Base-by-base conservation (phyloP, 768 basidiomycete species). In the Calocera viscosa region DNA sequence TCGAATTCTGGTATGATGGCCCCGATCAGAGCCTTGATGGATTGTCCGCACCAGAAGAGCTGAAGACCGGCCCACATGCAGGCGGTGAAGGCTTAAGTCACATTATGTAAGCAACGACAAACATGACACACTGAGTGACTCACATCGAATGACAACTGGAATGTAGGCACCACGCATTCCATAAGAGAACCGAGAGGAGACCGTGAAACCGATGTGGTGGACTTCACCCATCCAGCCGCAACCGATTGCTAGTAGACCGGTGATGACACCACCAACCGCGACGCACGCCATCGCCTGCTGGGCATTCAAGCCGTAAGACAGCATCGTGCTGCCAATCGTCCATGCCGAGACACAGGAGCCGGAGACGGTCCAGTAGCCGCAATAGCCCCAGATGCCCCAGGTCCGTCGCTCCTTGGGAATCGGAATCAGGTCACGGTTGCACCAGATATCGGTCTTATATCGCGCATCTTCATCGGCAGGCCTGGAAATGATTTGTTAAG, bases 21-120 rank as follows among this genome's bases (percentile, higher is more conserved):
- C 12, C 64, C 40, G 39, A 65, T 39, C 24, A 43, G 38, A 30
- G 41, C 64, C 64, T 39, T 16, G 38, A 65, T 43, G 2, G 64
- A 39, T 34, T 65, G 64, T 2, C 64, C 64, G 28, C 64, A 39
- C 64, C 64, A 65, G 64, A 41, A 65, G 41, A 32, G 39, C 30
- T 65, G 64, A 17, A 65, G 26, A 32, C 64, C 64, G 64, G 41
- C 38, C 64, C 64, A 65, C 64, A 60, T 60, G 53, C 53, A 60
- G 19, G 53, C 24, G 14, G 53, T 60, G 53, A 60, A 60, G 53
- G 26, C 53, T 60, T 8, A 10, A 32, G 5, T 19, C 26, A 14
- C 10, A 2, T 2, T 60, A 10, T 28, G 53, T 16, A 5, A 5
- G 7, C 11, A 26, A 22, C 53, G 19, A 16, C 53, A 28, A 28